These are phyloP conservation scores for Sextonia rubra DNA, from an alignment of 164 flowering plant species.

Conservation along the genomic window DNA sequence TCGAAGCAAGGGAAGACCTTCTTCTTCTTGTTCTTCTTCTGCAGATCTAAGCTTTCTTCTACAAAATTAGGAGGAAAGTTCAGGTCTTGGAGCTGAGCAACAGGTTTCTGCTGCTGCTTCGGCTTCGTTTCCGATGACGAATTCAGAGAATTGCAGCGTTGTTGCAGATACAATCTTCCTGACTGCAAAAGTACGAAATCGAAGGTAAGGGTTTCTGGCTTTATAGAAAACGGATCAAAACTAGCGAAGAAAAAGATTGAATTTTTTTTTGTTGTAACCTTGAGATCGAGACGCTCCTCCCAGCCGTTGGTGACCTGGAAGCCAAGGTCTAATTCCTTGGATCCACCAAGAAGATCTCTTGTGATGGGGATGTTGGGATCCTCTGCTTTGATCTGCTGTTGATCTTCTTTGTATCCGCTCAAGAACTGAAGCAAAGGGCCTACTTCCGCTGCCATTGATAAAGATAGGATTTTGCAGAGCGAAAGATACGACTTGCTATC, in stretches of 20 bases:
- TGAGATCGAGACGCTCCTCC: slow-evolving; percentile 31
- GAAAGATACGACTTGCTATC: no score
- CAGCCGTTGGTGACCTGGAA: slow-evolving; percentile 57
- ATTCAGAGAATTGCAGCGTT: slow-evolving; percentile 41
- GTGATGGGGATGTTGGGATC: slow-evolving; percentile 40
- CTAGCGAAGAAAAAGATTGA: neutral
- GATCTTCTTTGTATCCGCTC: slow-evolving; percentile 34
- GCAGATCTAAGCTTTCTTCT: slow-evolving; percentile 45
- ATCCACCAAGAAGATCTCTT: slow-evolving; percentile 65
- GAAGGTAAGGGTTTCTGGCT: no score
- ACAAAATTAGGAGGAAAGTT: slow-evolving; percentile 21
- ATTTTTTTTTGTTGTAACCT: slow-evolving; percentile 2
- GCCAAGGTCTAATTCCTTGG: slow-evolving; percentile 78
- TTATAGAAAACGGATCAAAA: no score
- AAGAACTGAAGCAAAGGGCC: slow-evolving; percentile 36
- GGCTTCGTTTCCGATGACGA: slow-evolving; percentile 16
- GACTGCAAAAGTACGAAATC: slow-evolving; percentile 8
- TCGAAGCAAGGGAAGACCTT: slow-evolving; percentile 42
- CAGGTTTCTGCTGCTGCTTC: slow-evolving; percentile 10
- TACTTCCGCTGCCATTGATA: slow-evolving; percentile 70
- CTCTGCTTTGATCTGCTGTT: neutral
- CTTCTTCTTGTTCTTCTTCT: no score
- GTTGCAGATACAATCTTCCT: slow-evolving; percentile 52
- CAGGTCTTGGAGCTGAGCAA: slow-evolving; percentile 14
- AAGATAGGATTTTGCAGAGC: neutral